phyloP scores from a whole-genome alignment of 75 land plant genomes.

The Selaginella tamariscina region DNA sequence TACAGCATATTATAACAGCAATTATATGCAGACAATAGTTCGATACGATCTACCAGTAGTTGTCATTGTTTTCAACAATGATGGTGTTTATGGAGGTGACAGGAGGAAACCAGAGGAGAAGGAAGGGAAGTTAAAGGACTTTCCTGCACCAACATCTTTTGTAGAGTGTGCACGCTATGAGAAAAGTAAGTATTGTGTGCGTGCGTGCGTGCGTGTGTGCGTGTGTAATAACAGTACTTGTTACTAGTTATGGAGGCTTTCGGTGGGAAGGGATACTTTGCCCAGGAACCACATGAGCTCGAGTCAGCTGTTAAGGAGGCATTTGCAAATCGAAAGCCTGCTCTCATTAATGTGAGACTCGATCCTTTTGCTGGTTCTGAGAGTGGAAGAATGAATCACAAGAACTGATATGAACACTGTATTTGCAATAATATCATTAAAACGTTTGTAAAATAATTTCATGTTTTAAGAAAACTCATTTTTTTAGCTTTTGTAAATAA shows the following conservation, averaged over 20 bases:
- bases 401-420: constrained; percentile 44
- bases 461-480: too few relatives aligned
- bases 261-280: constrained; percentile 92
- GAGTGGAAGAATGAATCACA: constrained; percentile 94
- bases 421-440: too few relatives aligned
- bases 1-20: neutral
- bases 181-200: too few relatives aligned
- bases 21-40: constrained; percentile 62
- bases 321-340: constrained; percentile 57
- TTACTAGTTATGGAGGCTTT: constrained; percentile 89
- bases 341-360: constrained; percentile 71
- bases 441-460: too few relatives aligned
- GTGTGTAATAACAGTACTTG: too few relatives aligned
- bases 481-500: too few relatives aligned
- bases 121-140: constrained; percentile 66
- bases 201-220: too few relatives aligned
- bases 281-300: constrained; percentile 61
- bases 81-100: constrained; percentile 97
- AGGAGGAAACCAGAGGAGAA: constrained; percentile 67
- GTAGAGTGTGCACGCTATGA: constrained; percentile 83
- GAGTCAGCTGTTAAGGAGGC: constrained; percentile 61
- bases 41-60: constrained; percentile 77
- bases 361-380: constrained; percentile 96
- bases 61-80: constrained; percentile 89
- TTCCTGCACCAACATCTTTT: constrained; percentile 94